Conservation (phyloP, 2,329 filamentous ascomycete species). For the Laburnicola sp. region DNA sequence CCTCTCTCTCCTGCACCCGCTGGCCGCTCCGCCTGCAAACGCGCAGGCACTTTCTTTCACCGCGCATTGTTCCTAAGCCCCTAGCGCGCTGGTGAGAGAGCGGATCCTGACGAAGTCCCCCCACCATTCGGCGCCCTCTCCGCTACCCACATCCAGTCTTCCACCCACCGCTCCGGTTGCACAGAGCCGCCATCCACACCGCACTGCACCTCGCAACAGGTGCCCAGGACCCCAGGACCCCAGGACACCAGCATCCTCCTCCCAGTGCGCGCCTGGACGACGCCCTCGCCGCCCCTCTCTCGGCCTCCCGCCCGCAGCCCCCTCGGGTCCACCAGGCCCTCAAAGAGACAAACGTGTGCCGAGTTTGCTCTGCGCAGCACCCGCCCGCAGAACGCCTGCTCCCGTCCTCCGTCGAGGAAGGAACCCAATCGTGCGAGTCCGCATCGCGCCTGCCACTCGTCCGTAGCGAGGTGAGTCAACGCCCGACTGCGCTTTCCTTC, state of each 20-base stretch:
- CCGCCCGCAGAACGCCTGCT: slow-evolving; percentile 17
- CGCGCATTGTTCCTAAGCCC: slow-evolving; percentile 15
- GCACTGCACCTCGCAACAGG: slow-evolving; percentile 26
- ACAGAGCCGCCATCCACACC: slow-evolving; percentile 17
- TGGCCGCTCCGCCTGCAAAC: background rate
- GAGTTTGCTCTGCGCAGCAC: slow-evolving; percentile 16
- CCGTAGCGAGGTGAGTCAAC: slow-evolving; percentile 40
- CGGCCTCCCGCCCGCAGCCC: slow-evolving; percentile 7
- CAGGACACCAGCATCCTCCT: slow-evolving; percentile 11
- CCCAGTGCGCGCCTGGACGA: slow-evolving; percentile 14
- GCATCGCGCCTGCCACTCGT: slow-evolving; percentile 18
- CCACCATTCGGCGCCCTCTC: slow-evolving; percentile 30
- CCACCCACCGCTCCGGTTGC: slow-evolving; percentile 10
- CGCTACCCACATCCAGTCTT: slow-evolving; percentile 26
- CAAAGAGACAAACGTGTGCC: slow-evolving; percentile 35
- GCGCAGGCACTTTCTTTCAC: background rate
- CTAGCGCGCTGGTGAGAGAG: slow-evolving; percentile 1
- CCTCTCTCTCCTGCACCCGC: slow-evolving; percentile 4
- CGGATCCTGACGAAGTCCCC: slow-evolving; percentile 27
- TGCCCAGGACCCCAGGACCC: background rate
- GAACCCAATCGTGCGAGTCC: slow-evolving; percentile 14
- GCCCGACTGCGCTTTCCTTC: slow-evolving; percentile 19
- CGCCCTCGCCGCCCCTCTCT: slow-evolving; percentile 11
- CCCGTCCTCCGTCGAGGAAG: slow-evolving; percentile 8
- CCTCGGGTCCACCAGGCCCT: slow-evolving; percentile 23